Percentiles rank a stretch among this genome's conserved stretches.
phyloP scores from a whole-genome alignment of 768 basidiomycete species.

The Pholiota molesta region DNA sequence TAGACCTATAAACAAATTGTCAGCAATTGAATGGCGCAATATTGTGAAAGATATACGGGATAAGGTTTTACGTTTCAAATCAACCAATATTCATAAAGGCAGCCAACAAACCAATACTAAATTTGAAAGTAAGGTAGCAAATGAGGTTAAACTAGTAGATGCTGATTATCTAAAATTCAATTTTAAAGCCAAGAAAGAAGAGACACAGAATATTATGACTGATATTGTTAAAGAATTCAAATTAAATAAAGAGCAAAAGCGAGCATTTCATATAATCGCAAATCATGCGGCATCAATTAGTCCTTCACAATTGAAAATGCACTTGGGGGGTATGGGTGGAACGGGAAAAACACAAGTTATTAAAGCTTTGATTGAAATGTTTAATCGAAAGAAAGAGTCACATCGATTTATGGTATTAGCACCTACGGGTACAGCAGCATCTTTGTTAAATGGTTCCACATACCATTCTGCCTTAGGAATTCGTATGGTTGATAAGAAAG shows the following conservation, averaged over 20 bases:
- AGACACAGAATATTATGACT: neutral
- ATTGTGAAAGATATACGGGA: too few relatives aligned
- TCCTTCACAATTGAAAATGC: conserved; percentile 30
- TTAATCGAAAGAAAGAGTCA: conserved; percentile 3
- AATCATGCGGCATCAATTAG: conserved; percentile 23
- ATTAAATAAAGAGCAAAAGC: conserved; percentile 31
- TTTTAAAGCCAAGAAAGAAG: neutral
- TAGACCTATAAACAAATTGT: too few relatives aligned
- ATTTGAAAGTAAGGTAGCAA: neutral
- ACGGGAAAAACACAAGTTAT: conserved; percentile 35
- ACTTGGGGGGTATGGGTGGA: conserved; percentile 38
- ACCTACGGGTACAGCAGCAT: conserved; percentile 10
- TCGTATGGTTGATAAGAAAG: neutral
- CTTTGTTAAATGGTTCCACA: conserved; percentile 12
- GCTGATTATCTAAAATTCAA: conserved; percentile 1
- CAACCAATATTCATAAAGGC: too few relatives aligned
- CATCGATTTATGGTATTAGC: conserved; percentile 9
- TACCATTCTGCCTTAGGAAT: conserved; percentile 6
- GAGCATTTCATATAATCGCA: conserved; percentile 33
- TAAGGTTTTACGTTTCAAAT: too few relatives aligned
- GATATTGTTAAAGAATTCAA: conserved; percentile 15
- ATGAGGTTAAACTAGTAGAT: neutral
- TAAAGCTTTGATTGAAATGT: conserved; percentile 3
- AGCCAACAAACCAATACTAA: neutral
- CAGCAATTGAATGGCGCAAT: too few relatives aligned